phyloP scores from a whole-genome alignment of 768 basidiomycete genomes.

The Leccinum ochraceum region DNA sequence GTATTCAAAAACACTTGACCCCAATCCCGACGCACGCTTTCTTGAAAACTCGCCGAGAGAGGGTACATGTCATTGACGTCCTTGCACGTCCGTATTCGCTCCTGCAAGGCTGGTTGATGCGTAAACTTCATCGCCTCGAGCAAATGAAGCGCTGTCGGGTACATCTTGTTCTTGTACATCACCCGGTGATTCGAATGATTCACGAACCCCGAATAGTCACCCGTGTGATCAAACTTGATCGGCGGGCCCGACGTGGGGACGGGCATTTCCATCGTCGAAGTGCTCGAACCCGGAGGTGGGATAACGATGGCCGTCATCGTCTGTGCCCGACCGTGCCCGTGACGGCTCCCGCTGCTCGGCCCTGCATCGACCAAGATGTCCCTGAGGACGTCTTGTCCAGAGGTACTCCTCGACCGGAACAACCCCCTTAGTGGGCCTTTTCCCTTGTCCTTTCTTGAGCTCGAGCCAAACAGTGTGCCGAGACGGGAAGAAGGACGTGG shows the following conservation, averaged over 20 bases:
- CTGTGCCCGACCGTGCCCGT: conserved; percentile 22
- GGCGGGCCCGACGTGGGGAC: conserved; percentile 20
- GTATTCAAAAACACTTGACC: conserved; percentile 46
- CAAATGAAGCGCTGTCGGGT: conserved; percentile 74
- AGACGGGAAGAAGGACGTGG: conserved; percentile 24
- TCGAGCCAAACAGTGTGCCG: conserved; percentile 23
- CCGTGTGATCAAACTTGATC: conserved; percentile 45
- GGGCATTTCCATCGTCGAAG: conserved; percentile 12
- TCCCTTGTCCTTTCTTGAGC: conserved; percentile 35
- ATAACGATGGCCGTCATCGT: conserved; percentile 28
- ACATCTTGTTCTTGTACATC: conserved; percentile 51
- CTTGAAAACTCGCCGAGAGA: conserved; percentile 35
- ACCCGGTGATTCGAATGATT: conserved; percentile 69
- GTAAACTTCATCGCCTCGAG: conserved; percentile 74
- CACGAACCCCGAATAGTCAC: conserved; percentile 51
- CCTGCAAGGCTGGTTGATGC: conserved; percentile 51
- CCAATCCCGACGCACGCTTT: conserved; percentile 58
- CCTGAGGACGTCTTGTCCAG: conserved; percentile 15
- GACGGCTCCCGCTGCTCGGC: conserved; percentile 16
- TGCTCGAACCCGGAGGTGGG: conserved; percentile 10
- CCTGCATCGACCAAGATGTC: conserved; percentile 12
- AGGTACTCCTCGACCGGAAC: conserved; percentile 45
- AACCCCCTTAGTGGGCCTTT: conserved; percentile 42
- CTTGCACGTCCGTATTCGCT: conserved; percentile 50
- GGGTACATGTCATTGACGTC: conserved; percentile 41